A percentile compares a stretch with the other conserved stretches of the same genome.
Conservation (phyloP, 805 yeast genomes). For the Wickerhamiella qilinensis region DNA sequence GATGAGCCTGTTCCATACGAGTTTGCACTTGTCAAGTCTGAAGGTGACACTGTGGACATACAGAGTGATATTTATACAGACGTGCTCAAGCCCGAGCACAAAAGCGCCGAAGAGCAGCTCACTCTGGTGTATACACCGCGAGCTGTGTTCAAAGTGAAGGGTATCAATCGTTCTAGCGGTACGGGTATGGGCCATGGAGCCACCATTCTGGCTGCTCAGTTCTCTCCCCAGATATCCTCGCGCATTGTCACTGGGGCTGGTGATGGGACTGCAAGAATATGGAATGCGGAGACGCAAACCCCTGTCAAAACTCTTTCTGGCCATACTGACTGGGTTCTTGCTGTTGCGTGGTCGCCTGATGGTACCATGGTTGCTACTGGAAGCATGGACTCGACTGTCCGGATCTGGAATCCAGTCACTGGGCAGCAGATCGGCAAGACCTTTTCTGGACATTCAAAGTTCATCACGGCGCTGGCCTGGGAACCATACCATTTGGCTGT, state of each 20-base stretch:
- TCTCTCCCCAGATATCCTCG: constrained; percentile 79
- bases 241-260: constrained; percentile 93
- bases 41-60: constrained; percentile 43
- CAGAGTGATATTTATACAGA: constrained; percentile 63
- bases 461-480: constrained; percentile 85
- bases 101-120: constrained; percentile 83
- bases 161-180: constrained; percentile 79
- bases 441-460: constrained; percentile 67
- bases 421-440: constrained; percentile 66
- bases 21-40: constrained; percentile 42
- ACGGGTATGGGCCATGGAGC: constrained; percentile 94
- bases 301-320: constrained; percentile 69
- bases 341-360: constrained; percentile 84
- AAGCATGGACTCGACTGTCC: constrained; percentile 77
- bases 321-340: constrained; percentile 85
- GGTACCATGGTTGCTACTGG: constrained; percentile 90
- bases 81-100: constrained; percentile 69
- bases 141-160: constrained; percentile 83
- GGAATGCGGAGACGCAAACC: constrained; percentile 95
- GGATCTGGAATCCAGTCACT: constrained; percentile 69
- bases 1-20: constrained; percentile 87
- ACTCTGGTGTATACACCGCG: constrained; percentile 86
- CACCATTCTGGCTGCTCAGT: constrained; percentile 78
- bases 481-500: constrained; percentile 76
- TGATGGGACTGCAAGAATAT: constrained; percentile 84